Evolutionary conservation across 345 rosid genomes (phyloP).

Genomic region (Hibiscus trionum): DNA sequence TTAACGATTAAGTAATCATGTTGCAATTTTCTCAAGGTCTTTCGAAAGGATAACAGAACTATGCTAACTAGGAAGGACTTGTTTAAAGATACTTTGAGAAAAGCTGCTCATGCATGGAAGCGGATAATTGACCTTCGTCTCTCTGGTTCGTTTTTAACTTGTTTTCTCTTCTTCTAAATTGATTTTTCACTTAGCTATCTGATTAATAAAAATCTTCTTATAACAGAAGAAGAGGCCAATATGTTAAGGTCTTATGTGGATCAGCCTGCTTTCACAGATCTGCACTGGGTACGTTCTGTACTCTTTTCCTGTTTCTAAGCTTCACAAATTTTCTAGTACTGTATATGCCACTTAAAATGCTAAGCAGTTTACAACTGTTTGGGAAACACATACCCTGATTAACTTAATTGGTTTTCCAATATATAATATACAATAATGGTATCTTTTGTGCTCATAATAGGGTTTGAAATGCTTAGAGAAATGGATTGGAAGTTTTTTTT

Average conservation of each 20-base stretch:
- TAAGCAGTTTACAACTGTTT: neutral
- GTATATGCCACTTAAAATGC: neutral
- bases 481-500: neutral
- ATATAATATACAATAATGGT: neutral
- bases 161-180: neutral
- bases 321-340: neutral
- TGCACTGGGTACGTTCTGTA: slow-evolving; percentile 68
- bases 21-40: slow-evolving; percentile 34
- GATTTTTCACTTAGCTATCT: neutral
- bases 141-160: slow-evolving; percentile 35
- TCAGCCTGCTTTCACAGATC: slow-evolving; percentile 85
- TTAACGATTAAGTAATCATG: neutral
- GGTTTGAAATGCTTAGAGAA: neutral
- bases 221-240: slow-evolving; percentile 82
- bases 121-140: slow-evolving; percentile 81
- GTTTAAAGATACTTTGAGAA: slow-evolving; percentile 77
- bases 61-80: slow-evolving; percentile 78
- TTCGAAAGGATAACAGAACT: slow-evolving; percentile 66
- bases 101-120: slow-evolving; percentile 86
- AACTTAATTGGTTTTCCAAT: neutral
- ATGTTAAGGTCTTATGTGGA: slow-evolving; percentile 64
- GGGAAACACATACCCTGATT: neutral
- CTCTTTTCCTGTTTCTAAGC: neutral
- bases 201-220: neutral
- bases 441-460: slow-evolving; percentile 1